A percentile compares a stretch with the other conserved stretches of the same genome.
Conservation (phyloP, 2,329 filamentous ascomycete genomes). For the Magnaporthiopsis poae region DNA sequence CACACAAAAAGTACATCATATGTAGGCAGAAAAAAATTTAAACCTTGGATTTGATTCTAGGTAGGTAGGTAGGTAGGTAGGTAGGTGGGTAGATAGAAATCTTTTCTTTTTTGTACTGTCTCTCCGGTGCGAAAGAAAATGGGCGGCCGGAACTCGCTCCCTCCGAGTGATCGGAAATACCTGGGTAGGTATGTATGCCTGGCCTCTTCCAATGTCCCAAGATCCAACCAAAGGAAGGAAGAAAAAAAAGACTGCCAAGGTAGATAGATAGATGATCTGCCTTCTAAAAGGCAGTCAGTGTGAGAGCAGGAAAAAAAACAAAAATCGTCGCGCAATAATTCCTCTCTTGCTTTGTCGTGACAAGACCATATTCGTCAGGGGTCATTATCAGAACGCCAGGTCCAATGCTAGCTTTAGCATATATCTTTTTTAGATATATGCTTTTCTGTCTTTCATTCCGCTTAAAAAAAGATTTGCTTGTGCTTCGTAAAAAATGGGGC, state of each 20-base stretch:
- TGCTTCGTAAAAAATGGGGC: conserved; percentile 2
- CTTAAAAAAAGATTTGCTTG: neutral
- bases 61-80: no score
- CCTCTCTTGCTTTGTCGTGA: neutral
- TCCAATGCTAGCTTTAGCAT: neutral
- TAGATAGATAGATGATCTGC: neutral
- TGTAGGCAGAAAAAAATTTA: neutral
- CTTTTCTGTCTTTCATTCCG: neutral
- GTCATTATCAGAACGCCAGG: neutral
- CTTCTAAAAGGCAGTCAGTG: neutral
- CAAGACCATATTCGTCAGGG: neutral
- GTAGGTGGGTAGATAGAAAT: neutral
- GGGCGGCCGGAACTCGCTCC: neutral
- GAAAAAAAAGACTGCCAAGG: neutral
- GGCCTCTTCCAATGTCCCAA: neutral
- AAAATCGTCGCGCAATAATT: neutral
- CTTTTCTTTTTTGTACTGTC: neutral
- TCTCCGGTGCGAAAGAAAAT: neutral
- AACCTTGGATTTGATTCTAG: neutral
- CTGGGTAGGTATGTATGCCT: no score
- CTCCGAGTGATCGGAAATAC: neutral
- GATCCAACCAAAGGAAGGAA: neutral
- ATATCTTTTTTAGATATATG: neutral
- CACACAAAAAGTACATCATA: neutral
- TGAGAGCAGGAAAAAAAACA: neutral